Percentiles rank a stretch among this genome's conserved stretches.
Evolutionary conservation across 2,329 filamentous ascomycete species (phyloP).

Genomic region (Claviceps maximensis): DNA sequence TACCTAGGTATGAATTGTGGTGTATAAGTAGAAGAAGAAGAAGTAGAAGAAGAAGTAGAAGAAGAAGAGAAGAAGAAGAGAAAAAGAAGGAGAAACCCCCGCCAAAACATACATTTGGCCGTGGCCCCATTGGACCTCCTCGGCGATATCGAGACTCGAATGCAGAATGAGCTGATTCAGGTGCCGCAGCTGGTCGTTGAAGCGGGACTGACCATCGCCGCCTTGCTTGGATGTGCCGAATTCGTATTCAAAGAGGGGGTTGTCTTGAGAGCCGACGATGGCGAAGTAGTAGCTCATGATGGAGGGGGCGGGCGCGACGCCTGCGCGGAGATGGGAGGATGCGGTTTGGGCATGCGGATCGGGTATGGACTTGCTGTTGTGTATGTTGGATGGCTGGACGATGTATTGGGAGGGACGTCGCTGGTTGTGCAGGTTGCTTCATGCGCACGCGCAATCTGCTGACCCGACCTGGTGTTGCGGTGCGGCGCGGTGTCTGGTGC

Average conservation of each 20-base stretch:
- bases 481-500: too few relatives aligned
- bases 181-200: constrained; percentile 76
- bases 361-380: background rate
- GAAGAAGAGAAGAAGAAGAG: background rate
- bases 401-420: background rate
- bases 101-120: constrained; percentile 55
- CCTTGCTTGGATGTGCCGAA: constrained; percentile 95
- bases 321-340: background rate
- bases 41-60: background rate
- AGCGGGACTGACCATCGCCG: constrained; percentile 82
- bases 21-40: background rate
- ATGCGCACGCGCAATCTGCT: too few relatives aligned
- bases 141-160: constrained; percentile 83
- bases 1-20: constrained; percentile 44
- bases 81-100: background rate
- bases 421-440: background rate
- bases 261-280: constrained; percentile 90
- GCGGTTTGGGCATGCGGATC: background rate
- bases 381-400: background rate
- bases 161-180: constrained; percentile 98
- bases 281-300: constrained; percentile 97
- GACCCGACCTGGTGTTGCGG: background rate
- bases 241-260: constrained; percentile 90
- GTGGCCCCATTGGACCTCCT: constrained; percentile 88
- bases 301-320: constrained; percentile 3